Evolutionary conservation across 305 asterid genomes (phyloP).

Genomic region (Fraxinus platypoda): DNA sequence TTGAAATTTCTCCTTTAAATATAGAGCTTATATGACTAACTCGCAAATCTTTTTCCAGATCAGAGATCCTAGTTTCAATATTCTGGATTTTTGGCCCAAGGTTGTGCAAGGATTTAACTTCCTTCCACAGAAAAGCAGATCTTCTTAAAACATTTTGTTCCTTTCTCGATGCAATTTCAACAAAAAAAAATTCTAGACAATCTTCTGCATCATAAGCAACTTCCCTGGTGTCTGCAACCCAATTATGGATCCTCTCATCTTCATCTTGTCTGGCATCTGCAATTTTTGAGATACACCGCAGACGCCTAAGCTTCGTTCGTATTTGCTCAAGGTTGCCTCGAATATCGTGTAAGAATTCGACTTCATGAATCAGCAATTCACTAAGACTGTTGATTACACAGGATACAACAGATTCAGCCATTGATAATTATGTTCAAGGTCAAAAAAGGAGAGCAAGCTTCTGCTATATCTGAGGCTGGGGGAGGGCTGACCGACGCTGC

Average conservation of each 20-base stretch:
- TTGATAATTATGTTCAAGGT: constrained; percentile 1
- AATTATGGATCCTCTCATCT: constrained; percentile 41
- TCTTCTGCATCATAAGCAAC: constrained; percentile 40
- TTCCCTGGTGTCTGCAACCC: constrained; percentile 51
- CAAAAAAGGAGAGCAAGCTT: neutral
- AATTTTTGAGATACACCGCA: constrained; percentile 42
- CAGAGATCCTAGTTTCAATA: constrained; percentile 35
- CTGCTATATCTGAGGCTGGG: neutral
- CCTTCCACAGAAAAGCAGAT: constrained; percentile 19
- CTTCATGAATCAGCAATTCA: constrained; percentile 28
- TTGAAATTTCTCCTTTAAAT: constrained; percentile 15
- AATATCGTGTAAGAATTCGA: constrained; percentile 23
- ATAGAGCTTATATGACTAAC: constrained; percentile 24
- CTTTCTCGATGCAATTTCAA: constrained; percentile 22
- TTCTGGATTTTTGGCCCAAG: constrained; percentile 21
- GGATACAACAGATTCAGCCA: constrained; percentile 37
- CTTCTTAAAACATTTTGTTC: constrained; percentile 20
- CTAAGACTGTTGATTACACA: constrained; percentile 28
- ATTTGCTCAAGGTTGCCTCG: constrained; percentile 31
- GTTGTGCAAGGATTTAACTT: constrained; percentile 13
- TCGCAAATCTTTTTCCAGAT: constrained; percentile 31
- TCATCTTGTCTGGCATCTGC: constrained; percentile 42
- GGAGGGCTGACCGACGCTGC: neutral
- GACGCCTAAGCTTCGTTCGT: constrained; percentile 34
- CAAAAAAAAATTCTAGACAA: constrained; percentile 24